These are phyloP conservation scores for Phycomyces nitens DNA, from an alignment of 192 early-diverging fungal genomes.

Conservation along the genomic window DNA sequence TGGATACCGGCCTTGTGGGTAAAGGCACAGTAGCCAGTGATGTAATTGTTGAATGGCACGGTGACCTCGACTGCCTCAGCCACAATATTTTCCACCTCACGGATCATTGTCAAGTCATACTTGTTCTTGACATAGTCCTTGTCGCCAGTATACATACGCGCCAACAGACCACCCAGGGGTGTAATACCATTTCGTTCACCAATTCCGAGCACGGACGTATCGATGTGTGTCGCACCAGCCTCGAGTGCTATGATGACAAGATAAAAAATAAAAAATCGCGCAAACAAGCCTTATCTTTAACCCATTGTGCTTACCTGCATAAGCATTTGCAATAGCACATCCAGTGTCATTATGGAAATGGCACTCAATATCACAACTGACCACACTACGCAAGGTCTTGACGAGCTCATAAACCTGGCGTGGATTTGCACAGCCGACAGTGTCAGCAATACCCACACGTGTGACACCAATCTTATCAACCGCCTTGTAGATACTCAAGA, in stretches of 20 bases:
- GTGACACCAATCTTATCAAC: conserved; percentile 98
- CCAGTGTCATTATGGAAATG: conserved; percentile 99
- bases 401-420: conserved; percentile 98
- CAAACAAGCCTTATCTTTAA: not conserved
- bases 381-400: conserved; percentile 88
- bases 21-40: conserved; percentile 98
- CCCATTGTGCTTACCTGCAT: conserved; percentile 56
- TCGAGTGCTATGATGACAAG: conserved; percentile 67
- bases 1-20: conserved; percentile 99
- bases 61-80: conserved; percentile 92
- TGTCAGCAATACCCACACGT: conserved; percentile 98
- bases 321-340: conserved; percentile 97
- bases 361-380: conserved; percentile 98
- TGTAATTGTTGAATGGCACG: conserved; percentile 99
- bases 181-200: conserved; percentile 99
- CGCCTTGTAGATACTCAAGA: conserved; percentile 92
- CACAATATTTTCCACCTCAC: conserved; percentile 95
- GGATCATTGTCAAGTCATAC: conserved; percentile 90
- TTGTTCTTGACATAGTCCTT: conserved; percentile 88
- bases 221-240: conserved; percentile 97
- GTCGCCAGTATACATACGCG: conserved; percentile 94
- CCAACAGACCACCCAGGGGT: conserved; percentile 89
- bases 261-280: not conserved
- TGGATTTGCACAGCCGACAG: conserved; percentile 97
- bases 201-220: conserved; percentile 96